phyloP scores from a whole-genome alignment of 2,329 filamentous ascomycete species.

The Stenocarpella maydis region DNA sequence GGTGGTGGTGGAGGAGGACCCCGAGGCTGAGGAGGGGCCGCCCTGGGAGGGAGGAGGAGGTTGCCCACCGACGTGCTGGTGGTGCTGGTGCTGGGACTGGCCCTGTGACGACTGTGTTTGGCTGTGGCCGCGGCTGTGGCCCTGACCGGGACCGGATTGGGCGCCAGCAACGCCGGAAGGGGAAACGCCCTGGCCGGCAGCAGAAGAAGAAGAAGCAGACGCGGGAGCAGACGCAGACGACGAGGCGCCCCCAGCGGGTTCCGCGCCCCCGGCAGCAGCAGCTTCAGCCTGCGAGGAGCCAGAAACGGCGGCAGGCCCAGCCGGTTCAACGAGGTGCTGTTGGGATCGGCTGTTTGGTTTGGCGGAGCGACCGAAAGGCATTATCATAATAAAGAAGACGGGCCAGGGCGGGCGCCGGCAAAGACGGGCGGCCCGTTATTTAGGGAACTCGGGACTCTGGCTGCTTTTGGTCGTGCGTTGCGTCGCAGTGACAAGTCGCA shows the following conservation, averaged over 20 bases:
- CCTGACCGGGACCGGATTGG: conserved; percentile 42
- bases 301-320: conserved; percentile 29
- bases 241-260: conserved; percentile 27
- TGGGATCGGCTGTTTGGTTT: conserved; percentile 66
- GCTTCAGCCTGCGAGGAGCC: neutral
- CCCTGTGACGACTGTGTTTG: conserved; percentile 35
- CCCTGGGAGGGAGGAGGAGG: conserved; percentile 20
- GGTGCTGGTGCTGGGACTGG: conserved; percentile 41
- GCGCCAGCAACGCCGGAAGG: conserved; percentile 34
- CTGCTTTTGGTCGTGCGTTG: conserved; percentile 16
- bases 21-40: conserved; percentile 40
- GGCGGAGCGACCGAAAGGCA: conserved; percentile 64
- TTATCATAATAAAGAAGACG: conserved; percentile 44
- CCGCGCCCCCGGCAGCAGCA: neutral
- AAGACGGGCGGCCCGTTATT: conserved; percentile 25
- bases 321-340: conserved; percentile 58
- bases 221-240: conserved; percentile 1
- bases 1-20: conserved; percentile 46
- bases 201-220: conserved; percentile 1
- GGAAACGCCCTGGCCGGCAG: conserved; percentile 32
- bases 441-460: conserved; percentile 3
- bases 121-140: conserved; percentile 17
- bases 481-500: neutral
- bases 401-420: conserved; percentile 22
- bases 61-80: conserved; percentile 37